Conservation (phyloP, 1,284 basidiomycete genomes). For the Crucibulum parvulum region DNA sequence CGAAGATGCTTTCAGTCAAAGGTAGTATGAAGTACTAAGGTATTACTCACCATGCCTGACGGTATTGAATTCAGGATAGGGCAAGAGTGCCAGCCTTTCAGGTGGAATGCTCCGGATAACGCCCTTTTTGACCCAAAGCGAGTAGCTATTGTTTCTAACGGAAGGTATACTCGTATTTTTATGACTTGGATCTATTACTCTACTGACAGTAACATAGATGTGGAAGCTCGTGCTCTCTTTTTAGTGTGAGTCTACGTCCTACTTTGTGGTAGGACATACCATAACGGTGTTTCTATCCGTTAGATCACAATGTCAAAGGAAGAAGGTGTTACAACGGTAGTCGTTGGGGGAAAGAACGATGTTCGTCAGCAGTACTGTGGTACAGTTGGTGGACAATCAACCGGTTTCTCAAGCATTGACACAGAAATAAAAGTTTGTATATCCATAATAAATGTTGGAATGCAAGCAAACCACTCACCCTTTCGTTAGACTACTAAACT, state of each 20-base stretch:
- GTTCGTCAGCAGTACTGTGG: constrained; percentile 65
- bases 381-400: constrained; percentile 66
- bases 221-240: constrained; percentile 62
- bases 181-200: background rate
- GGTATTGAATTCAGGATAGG: constrained; percentile 43
- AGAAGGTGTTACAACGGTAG: constrained; percentile 62
- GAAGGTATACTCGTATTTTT: constrained; percentile 35
- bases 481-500: constrained; percentile 50
- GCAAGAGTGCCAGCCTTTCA: constrained; percentile 62
- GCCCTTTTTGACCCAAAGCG: constrained; percentile 53
- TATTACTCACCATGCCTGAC: background rate
- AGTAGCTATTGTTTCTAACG: constrained; percentile 58
- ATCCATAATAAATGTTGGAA: background rate
- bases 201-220: constrained; percentile 29
- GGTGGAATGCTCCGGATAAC: constrained; percentile 45
- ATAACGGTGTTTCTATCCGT: background rate
- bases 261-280: background rate
- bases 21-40: constrained; percentile 28
- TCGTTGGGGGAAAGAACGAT: constrained; percentile 58
- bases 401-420: constrained; percentile 60
- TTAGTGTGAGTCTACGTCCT: constrained; percentile 44
- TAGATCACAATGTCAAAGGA: constrained; percentile 67
- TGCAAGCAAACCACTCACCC: background rate
- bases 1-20: constrained; percentile 55
- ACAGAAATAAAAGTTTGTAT: constrained; percentile 60